Evolutionary conservation across 768 basidiomycete genomes (phyloP), one percentile per base, ranked within the genome.

Genomic region (Mycena polygramma): DNA sequence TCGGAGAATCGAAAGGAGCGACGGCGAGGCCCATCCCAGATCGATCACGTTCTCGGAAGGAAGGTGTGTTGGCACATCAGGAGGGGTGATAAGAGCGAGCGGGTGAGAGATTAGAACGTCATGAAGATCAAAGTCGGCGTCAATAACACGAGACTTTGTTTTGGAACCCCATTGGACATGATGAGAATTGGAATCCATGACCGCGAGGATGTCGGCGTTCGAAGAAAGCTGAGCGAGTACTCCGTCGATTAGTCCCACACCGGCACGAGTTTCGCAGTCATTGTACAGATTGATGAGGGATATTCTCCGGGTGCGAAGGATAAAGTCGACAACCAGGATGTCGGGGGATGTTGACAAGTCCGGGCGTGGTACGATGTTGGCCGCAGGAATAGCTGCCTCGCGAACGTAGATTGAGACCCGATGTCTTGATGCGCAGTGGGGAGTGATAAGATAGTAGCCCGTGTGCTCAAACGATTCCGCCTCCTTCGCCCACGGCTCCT

Each of bases 171-270:
- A 63, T n/a, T 37, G 60, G 20, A 62, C 37, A 22, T 63, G 62
- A 24, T 63, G 62, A 13, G 62, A 63, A 17, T 63, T 63, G 1
- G 62, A 63, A 37, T 63, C 51, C 51, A 63, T 54, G 19, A 63
- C 6, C 0, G 20, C 2, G 11, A 63, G 11, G 3, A 30, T 54
- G 26, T 54, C 53, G 1, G 7, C 14, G 1, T 14, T 15, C 2
- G 8, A 41, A 1, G 26, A 41, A 0, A 63, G 35, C 1, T 24
- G n/a, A 1, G 22, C 41, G 17, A 63, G 52, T 10, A 63, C 62
- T 1, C 0, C 15, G 26, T 20, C 39, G 13, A 63, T 36, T 1
- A 66, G 54, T 1, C 4, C 46, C 5, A 66, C 64, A 0, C 64
- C 64, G 1, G 64, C 45, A 19, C 64, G 46, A 7, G 64, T 66